Evolutionary conservation across 306 rosid genomes (phyloP), one percentile per base, ranked within the genome.

Genomic region (Dalbergia cochinchinensis): DNA sequence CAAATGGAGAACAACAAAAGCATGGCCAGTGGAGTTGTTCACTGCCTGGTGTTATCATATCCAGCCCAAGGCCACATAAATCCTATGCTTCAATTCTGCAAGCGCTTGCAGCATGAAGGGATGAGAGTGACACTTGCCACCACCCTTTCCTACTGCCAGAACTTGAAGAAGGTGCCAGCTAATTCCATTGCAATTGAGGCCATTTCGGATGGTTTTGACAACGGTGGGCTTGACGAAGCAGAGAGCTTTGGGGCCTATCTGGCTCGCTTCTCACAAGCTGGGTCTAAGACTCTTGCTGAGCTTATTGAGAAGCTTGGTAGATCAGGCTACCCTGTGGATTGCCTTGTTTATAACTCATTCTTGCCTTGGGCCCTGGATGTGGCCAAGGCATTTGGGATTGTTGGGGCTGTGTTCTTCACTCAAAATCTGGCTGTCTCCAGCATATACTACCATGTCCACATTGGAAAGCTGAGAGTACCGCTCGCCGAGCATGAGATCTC

Each of bases 51-150:
- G 34, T 47, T 82, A 9, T 1, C 79, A 39, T 87, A 20, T 63
- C 90, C 85, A 13, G 9, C 5, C 16, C 84, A 82, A 71, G 86
- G 90, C 13, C 90, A 66, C 42, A n/a, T 77, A 1, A 77, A 66
- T 67, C 74, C 81, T 20, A 51, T 77, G 80, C 80, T 66, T 39
- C 74, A 77, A 6, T 39, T 77, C 59, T 66, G 67, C 14, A 77
- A 77, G 20, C 18, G 57, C 9, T 77, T 77, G 14, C 74, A 77
- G 14, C 47, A 67, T 55, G 74, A 77, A 66, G 81, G 74, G n/a
- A 4, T 85, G n/a, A 66, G 33, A 41, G 73, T 42, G 44, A 81
- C 83, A 20, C 61, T 85, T 5, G 88, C 54, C 55, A 73, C 69
- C 22, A 65, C 85, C 13, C 50, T 37, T 16, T 72, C 6, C 58